Conservation (phyloP, 257 asterid genomes). For the Striga asiatica region DNA sequence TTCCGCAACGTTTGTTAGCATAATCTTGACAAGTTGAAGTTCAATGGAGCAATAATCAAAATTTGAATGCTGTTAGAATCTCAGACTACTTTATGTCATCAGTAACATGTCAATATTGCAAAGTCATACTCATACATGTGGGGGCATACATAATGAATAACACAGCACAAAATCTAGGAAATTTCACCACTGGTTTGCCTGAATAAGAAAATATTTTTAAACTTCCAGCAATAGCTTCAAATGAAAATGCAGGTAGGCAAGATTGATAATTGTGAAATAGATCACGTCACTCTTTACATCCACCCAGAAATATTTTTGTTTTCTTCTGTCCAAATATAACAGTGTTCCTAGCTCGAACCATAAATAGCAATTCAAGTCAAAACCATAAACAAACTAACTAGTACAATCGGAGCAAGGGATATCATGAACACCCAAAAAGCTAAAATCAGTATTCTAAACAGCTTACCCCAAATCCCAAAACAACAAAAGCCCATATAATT, state of each 20-base stretch:
- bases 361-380: not conserved
- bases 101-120: not conserved
- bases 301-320: too few relatives aligned
- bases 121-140: not conserved
- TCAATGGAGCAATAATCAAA: not conserved
- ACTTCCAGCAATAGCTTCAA: not conserved
- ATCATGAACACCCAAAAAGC: not conserved
- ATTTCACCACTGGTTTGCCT: not conserved
- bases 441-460: not conserved
- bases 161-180: not conserved
- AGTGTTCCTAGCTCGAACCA: not conserved
- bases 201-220: not conserved
- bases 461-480: conserved; percentile 6
- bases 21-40: conserved; percentile 1
- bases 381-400: not conserved
- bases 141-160: not conserved
- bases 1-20: not conserved
- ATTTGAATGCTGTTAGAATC: not conserved
- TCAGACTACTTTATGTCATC: not conserved
- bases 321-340: too few relatives aligned
- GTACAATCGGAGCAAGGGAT: not conserved
- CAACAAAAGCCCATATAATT: conserved; percentile 6
- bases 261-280: not conserved
- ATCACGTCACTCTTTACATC: too few relatives aligned
- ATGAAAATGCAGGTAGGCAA: not conserved